Percentiles rank a stretch among this genome's conserved stretches.
These are phyloP conservation scores for Colletotrichum orbiculare DNA, from an alignment of 2,329 filamentous ascomycete species.

Conservation along the genomic window DNA sequence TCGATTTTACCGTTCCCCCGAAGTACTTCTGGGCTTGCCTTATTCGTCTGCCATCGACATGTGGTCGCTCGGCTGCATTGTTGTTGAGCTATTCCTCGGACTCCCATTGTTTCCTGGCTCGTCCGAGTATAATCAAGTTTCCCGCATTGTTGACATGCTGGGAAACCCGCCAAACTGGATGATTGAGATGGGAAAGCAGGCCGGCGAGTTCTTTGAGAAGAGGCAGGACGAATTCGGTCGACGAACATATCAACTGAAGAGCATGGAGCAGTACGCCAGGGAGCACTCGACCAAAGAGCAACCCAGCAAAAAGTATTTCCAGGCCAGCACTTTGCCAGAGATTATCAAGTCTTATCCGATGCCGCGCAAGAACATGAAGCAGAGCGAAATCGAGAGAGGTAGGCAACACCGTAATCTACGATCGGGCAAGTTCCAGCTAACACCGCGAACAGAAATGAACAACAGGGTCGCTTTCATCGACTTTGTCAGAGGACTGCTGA, in stretches of 20 bases:
- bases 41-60: conserved; percentile 99
- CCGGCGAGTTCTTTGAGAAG: conserved; percentile 97
- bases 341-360: conserved; percentile 98
- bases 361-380: conserved; percentile 99
- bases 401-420: conserved; percentile 37
- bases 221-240: conserved; percentile 89
- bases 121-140: conserved; percentile 98
- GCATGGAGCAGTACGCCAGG: conserved; percentile 96
- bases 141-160: conserved; percentile 97
- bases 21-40: conserved; percentile 92
- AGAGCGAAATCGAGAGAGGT: conserved; percentile 96
- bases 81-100: conserved; percentile 96
- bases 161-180: conserved; percentile 98
- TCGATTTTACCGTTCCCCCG: conserved; percentile 95
- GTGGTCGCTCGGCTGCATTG: conserved; percentile 99
- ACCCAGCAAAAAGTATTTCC: conserved; percentile 99
- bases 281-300: conserved; percentile 98
- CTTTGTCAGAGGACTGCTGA: conserved; percentile 92
- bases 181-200: conserved; percentile 98
- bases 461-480: conserved; percentile 98
- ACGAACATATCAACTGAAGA: conserved; percentile 91
- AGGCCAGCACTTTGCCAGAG: conserved; percentile 90
- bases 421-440: background rate
- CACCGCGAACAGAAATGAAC: conserved; percentile 82
- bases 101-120: conserved; percentile 95